Conservation (phyloP, 768 basidiomycete genomes). For the Naganishia vishniacii region DNA sequence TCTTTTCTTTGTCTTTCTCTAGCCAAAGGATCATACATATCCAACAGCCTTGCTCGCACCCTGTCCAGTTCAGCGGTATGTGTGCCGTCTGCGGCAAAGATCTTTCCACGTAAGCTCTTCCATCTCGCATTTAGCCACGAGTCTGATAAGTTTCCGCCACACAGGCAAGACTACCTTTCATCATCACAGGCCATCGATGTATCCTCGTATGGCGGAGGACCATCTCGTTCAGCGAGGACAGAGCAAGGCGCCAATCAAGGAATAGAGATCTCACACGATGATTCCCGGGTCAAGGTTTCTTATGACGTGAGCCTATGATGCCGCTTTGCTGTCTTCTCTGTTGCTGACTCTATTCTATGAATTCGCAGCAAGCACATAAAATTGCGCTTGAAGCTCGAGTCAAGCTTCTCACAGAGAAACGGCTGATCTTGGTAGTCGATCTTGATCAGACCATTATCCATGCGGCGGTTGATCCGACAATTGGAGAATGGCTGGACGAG, state of each 20-base stretch:
- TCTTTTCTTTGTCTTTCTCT: neutral
- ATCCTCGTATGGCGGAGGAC: conserved; percentile 4
- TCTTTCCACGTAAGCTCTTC: conserved; percentile 55
- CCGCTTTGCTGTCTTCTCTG: conserved; percentile 13
- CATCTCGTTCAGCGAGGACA: neutral
- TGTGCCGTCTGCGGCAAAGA: conserved; percentile 95
- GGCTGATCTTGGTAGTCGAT: conserved; percentile 92
- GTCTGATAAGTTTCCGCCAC: neutral
- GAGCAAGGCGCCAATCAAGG: conserved; percentile 16
- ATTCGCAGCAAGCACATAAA: conserved; percentile 66
- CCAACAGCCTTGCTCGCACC: conserved; percentile 91
- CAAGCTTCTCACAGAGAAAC: conserved; percentile 66
- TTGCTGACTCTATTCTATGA: neutral
- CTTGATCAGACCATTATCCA: conserved; percentile 98
- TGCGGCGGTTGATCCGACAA: conserved; percentile 95
- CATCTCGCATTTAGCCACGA: neutral
- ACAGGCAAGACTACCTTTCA: conserved; percentile 44
- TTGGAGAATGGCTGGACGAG: conserved; percentile 91
- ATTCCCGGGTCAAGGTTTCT: conserved; percentile 83
- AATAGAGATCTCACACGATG: conserved; percentile 58
- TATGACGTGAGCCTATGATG: conserved; percentile 53
- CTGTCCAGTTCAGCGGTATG: conserved; percentile 82
- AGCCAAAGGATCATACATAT: conserved; percentile 54
- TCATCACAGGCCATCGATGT: conserved; percentile 21
- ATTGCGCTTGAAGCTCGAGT: conserved; percentile 78